These are phyloP conservation scores for Rachicladosporium sp. DNA, from an alignment of 2,329 filamentous ascomycete species.

Conservation along the genomic window DNA sequence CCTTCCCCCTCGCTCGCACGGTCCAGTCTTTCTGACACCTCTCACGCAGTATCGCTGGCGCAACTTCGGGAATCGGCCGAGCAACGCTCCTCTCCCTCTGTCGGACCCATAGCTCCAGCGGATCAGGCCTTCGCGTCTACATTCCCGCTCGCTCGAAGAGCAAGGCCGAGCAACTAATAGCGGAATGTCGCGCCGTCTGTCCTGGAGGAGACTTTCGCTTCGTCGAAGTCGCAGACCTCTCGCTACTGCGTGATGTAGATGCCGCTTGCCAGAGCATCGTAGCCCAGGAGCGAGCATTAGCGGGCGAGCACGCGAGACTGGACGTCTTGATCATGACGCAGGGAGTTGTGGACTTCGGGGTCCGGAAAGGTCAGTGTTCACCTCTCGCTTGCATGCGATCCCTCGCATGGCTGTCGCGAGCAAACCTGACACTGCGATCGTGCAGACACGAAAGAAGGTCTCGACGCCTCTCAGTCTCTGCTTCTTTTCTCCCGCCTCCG, in stretches of 20 bases:
- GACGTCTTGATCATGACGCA: conserved; percentile 30
- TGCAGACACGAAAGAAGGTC: conserved; percentile 12
- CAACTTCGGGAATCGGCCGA: too few species aligned
- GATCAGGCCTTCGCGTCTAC: conserved; percentile 5
- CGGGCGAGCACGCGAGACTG: conserved; percentile 9
- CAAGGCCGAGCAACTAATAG: not conserved
- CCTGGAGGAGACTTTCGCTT: not conserved
- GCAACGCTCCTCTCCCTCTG: too few species aligned
- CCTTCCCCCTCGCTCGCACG: too few species aligned
- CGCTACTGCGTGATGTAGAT: conserved; percentile 25
- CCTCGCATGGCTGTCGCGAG: too few species aligned
- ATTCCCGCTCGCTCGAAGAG: conserved; percentile 10
- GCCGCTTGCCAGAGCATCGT: conserved; percentile 20
- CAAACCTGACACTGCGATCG: too few species aligned
- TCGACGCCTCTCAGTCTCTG: conserved; percentile 12
- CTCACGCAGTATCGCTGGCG: too few species aligned
- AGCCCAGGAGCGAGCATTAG: conserved; percentile 1
- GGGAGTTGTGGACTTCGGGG: conserved; percentile 22
- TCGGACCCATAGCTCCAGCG: too few species aligned
- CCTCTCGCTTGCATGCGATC: not conserved
- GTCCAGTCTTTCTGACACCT: too few species aligned
- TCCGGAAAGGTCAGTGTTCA: not conserved
- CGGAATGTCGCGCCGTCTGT: not conserved
- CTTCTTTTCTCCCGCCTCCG: conserved; percentile 17
- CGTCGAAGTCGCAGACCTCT: conserved; percentile 16